A percentile compares a stretch with the other conserved stretches of the same genome.
These are phyloP conservation scores for Mycena haematopus DNA, from an alignment of 768 basidiomycete genomes.

Conservation along the genomic window DNA sequence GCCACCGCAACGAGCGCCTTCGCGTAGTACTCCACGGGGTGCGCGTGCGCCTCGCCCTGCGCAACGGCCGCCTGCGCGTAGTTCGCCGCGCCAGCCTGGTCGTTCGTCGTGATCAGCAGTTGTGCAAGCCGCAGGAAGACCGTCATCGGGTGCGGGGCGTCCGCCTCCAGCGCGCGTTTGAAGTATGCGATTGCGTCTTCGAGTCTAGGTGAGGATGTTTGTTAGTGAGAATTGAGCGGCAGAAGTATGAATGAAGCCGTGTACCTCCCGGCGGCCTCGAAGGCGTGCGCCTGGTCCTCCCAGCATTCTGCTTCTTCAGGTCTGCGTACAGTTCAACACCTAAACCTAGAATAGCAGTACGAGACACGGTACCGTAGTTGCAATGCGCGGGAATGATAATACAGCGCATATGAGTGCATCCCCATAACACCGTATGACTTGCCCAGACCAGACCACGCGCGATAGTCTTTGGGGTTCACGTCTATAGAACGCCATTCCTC, in stretches of 20 bases:
- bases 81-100: slow-evolving; percentile 51
- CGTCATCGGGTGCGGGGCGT: slow-evolving; percentile 53
- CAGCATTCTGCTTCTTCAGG: slow-evolving; percentile 81
- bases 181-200: slow-evolving; percentile 24
- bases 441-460: slow-evolving; percentile 85
- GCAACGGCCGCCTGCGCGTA: slow-evolving; percentile 61
- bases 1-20: slow-evolving; percentile 66
- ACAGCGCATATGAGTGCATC: slow-evolving; percentile 79
- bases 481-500: slow-evolving; percentile 45
- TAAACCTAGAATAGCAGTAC: not conserved
- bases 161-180: slow-evolving; percentile 24
- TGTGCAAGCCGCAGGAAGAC: slow-evolving; percentile 58
- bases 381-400: slow-evolving; percentile 49
- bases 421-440: slow-evolving; percentile 80
- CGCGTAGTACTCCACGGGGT: slow-evolving; percentile 57
- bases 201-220: not conserved
- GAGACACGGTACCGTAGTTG: slow-evolving; percentile 63
- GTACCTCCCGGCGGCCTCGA: slow-evolving; percentile 69
- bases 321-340: slow-evolving; percentile 38
- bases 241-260: too few relatives aligned
- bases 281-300: slow-evolving; percentile 75
- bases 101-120: slow-evolving; percentile 53
- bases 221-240: not conserved
- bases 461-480: slow-evolving; percentile 79
- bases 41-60: slow-evolving; percentile 36